Evolutionary conservation across 129 eudicot species (phyloP).

Genomic region (Oenanthe sinensis): DNA sequence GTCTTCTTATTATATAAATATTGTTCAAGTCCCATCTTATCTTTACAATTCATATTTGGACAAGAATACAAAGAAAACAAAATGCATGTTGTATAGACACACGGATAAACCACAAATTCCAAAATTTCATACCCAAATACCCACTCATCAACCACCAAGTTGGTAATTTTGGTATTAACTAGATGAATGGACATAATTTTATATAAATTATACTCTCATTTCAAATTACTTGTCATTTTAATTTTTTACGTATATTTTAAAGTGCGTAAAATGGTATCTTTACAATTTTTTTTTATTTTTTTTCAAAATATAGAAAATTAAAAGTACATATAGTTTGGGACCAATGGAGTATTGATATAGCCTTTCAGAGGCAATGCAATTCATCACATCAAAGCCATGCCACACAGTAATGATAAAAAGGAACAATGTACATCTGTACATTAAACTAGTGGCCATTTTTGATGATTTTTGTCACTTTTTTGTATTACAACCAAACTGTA

Average conservation of each 20-base stretch:
- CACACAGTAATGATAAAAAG: slow-evolving; percentile 3
- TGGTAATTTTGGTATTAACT: neutral
- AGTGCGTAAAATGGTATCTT: too few species aligned
- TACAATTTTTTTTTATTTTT: too few species aligned
- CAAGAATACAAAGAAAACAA: neutral
- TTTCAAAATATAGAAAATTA: too few species aligned
- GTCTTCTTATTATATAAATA: too few species aligned
- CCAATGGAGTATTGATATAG: too few species aligned
- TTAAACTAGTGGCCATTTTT: neutral
- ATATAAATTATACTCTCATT: neutral
- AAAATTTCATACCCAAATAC: neutral
- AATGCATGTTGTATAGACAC: neutral
- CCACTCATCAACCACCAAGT: neutral
- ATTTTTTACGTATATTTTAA: too few species aligned
- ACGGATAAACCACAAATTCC: neutral
- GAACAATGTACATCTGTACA: neutral
- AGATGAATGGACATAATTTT: neutral
- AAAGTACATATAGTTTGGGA: too few species aligned
- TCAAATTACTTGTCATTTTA: too few species aligned
- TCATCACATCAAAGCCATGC: slow-evolving; percentile 4
- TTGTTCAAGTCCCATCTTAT: neutral
- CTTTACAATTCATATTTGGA: neutral
- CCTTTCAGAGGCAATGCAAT: neutral
- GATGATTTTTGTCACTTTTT: neutral
- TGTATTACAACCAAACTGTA: neutral